Conservation (phyloP, 805 yeast genomes). For the Pichia kluyveri region DNA sequence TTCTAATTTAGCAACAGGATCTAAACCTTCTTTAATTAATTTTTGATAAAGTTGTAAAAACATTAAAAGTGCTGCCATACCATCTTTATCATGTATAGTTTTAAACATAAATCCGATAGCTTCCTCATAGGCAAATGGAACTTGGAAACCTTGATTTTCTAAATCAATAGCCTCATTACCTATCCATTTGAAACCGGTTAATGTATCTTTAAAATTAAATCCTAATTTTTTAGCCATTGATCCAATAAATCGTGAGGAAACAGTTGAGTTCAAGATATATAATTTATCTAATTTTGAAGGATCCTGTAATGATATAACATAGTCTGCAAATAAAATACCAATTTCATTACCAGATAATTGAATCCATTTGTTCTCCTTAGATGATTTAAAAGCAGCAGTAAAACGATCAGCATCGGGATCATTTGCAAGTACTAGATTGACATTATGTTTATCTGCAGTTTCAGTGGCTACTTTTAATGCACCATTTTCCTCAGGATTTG, state of each 20-base stretch:
- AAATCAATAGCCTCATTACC: slow-evolving; percentile 80
- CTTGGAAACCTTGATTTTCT: slow-evolving; percentile 51
- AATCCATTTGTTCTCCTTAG: slow-evolving; percentile 41
- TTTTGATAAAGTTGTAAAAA: slow-evolving; percentile 60
- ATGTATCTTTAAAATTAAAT: slow-evolving; percentile 65
- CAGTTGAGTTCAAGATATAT: slow-evolving; percentile 78
- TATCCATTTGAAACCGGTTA: slow-evolving; percentile 97
- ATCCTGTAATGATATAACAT: slow-evolving; percentile 28
- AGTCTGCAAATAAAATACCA: slow-evolving; percentile 76
- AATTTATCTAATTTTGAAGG: slow-evolving; percentile 21
- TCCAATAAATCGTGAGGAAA: slow-evolving; percentile 74
- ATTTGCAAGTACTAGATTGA: slow-evolving; percentile 65
- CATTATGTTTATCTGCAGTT: slow-evolving; percentile 42
- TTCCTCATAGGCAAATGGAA: slow-evolving; percentile 91
- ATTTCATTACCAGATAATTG: slow-evolving; percentile 90
- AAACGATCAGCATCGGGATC: slow-evolving; percentile 98
- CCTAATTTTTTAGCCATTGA: slow-evolving; percentile 57
- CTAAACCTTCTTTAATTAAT: slow-evolving; percentile 34
- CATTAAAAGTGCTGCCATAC: slow-evolving; percentile 68
- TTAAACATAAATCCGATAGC: slow-evolving; percentile 93
- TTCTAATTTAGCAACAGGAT: slow-evolving; percentile 43
- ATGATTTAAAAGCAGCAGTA: slow-evolving; percentile 59
- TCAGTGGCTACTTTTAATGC: slow-evolving; percentile 68
- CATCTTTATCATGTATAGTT: slow-evolving; percentile 85
- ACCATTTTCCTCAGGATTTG: slow-evolving; percentile 94